phyloP scores from a whole-genome alignment of 2,329 filamentous ascomycete species.

The Sarocladium oryzae region DNA sequence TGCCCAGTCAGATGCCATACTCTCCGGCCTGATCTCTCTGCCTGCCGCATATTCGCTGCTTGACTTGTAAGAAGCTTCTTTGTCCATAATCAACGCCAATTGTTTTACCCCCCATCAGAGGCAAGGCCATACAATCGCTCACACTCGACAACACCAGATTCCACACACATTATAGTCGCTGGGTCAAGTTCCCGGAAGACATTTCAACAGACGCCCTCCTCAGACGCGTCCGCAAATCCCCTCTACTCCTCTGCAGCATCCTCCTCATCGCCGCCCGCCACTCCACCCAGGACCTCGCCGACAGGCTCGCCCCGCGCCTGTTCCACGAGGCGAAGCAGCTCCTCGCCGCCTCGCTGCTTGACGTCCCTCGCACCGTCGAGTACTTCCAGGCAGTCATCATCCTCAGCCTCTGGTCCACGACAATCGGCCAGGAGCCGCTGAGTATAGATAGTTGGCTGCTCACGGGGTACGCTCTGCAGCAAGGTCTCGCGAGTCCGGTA shows the following conservation, averaged over 20 bases:
- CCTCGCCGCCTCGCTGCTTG: conserved; percentile 13
- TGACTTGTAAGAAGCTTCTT: conserved; percentile 14
- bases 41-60: conserved; percentile 16
- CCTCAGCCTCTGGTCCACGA: conserved; percentile 22
- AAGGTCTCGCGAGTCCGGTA: conserved; percentile 17
- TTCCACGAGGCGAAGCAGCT: conserved; percentile 19
- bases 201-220: conserved; percentile 13
- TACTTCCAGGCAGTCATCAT: conserved; percentile 20
- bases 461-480: conserved; percentile 20
- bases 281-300: conserved; percentile 17
- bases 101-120: too few relatives aligned
- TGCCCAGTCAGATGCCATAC: conserved; percentile 16
- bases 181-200: conserved; percentile 19
- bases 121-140: too few relatives aligned
- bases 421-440: conserved; percentile 19
- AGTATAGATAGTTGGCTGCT: conserved; percentile 22
- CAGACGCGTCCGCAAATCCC: conserved; percentile 10
- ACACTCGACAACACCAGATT: too few relatives aligned
- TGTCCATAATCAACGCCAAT: background rate
- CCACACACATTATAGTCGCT: conserved; percentile 20
- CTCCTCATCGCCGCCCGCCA: conserved; percentile 21
- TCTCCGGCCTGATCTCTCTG: conserved; percentile 15
- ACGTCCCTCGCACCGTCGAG: conserved; percentile 14
- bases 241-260: conserved; percentile 19
- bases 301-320: conserved; percentile 16